Base-by-base conservation (phyloP, 202 grass and related monocot genomes). In the Digitaria exilis region DNA sequence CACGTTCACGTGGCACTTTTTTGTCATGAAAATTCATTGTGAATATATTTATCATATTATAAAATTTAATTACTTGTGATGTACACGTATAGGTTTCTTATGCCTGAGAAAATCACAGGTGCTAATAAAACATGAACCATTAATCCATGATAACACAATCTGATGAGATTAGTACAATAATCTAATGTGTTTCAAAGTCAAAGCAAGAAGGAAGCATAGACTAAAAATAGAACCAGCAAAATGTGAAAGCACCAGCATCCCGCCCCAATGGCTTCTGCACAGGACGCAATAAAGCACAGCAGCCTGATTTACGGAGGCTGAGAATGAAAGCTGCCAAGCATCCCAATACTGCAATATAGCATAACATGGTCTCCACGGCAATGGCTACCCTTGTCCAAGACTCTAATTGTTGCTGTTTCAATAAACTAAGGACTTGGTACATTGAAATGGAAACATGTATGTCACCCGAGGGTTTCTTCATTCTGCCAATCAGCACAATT, bases 381-480 rank as follows among this genome's bases (percentile, higher is more conserved):
- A 73, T 6, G 44, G 29, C 28, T 58, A 37, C 15, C n/a, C 7
- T 1, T 52, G 21, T 65, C 32, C 6, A 42, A 54, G 58, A n/a
- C n/a, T 42, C 57, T n/a, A 14, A 37, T 28, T 65, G 31, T n/a
- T 29, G 69, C 11, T 51, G 29, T 37, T 18, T 31, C 30, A 64
- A 41, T 15, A 49, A 82, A 82, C 16, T 34, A 83, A 30, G 45
- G 69, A 76, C 44, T 73, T 9, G 8, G 39, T 44, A 46, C 42
- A 42, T 34, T 39, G 8, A 82, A 8, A 82, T 0, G 3, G 16
- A 49, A 70, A 69, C 4, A 69, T 55, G 50, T 39, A 50, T 75
- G n/a, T n/a, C 39, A 69, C 39, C n/a, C n/a, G 4, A 17, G 24
- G 14, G 15, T 48, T 80, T 41, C 72, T 87, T 81, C 41, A 67